A percentile compares a stretch with the other conserved stretches of the same genome.
These are phyloP conservation scores for Lolium rigidum DNA, from an alignment of 176 grass and related monocot genomes.

Conservation along the genomic window DNA sequence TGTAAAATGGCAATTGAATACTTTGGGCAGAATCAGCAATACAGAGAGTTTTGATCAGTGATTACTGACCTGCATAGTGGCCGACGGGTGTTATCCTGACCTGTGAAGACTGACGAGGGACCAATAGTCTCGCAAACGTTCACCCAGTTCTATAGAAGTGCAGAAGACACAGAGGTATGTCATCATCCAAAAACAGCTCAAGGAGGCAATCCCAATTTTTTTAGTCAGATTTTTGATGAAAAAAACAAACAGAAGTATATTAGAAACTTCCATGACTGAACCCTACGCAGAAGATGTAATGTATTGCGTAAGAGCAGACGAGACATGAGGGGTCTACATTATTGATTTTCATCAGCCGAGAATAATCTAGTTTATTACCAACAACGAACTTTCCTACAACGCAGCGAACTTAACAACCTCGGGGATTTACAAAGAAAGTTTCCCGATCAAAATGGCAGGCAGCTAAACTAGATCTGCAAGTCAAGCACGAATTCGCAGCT, in stretches of 20 bases:
- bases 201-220: neutral
- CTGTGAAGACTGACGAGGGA: neutral
- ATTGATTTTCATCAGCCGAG: neutral
- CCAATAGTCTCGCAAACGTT: neutral
- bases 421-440: neutral
- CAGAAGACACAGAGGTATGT: neutral
- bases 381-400: neutral
- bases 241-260: neutral
- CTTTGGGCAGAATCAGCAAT: neutral
- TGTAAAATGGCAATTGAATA: no score
- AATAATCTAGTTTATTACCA: neutral
- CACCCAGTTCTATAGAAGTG: neutral
- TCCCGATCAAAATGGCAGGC: neutral
- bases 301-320: neutral
- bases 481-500: neutral
- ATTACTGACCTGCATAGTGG: constrained; percentile 54
- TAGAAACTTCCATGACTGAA: neutral
- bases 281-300: neutral
- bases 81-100: neutral
- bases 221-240: neutral
- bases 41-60: neutral
- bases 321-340: neutral
- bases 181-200: neutral
- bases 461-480: no score
- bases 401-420: no score